These are phyloP conservation scores for Boechera stricta DNA, from an alignment of 345 rosid genomes.

Conservation along the genomic window DNA sequence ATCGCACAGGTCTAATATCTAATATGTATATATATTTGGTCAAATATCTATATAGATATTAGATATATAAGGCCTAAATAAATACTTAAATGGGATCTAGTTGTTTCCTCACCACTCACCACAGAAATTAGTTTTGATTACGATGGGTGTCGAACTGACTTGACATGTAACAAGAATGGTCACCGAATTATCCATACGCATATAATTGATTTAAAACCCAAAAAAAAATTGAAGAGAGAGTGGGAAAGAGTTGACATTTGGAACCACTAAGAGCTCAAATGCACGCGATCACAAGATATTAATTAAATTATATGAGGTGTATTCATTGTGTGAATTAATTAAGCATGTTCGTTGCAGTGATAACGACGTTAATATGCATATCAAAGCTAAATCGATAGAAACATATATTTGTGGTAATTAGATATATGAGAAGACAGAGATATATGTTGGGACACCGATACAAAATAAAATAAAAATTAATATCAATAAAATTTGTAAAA, in stretches of 20 bases:
- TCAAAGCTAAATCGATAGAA: background rate
- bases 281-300: slow-evolving; percentile 8
- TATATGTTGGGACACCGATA: slow-evolving; percentile 3
- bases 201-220: background rate
- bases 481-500: background rate
- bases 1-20: too few species aligned
- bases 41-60: background rate
- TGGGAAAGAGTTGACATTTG: slow-evolving; percentile 36
- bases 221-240: background rate
- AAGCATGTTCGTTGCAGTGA: slow-evolving; percentile 28
- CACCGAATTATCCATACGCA: background rate
- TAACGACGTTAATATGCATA: slow-evolving; percentile 16
- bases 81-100: background rate
- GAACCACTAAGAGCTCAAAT: slow-evolving; percentile 7
- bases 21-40: background rate
- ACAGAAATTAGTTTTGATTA: background rate
- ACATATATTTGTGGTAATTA: background rate
- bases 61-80: background rate
- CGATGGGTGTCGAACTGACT: slow-evolving; percentile 30
- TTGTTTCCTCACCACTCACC: slow-evolving; percentile 15
- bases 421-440: background rate
- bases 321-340: slow-evolving; percentile 15
- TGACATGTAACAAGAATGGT: slow-evolving; percentile 7
- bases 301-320: background rate
- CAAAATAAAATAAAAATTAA: background rate